Evolutionary conservation across 768 basidiomycete species (phyloP).

Genomic region (Lyophyllum shimeji): DNA sequence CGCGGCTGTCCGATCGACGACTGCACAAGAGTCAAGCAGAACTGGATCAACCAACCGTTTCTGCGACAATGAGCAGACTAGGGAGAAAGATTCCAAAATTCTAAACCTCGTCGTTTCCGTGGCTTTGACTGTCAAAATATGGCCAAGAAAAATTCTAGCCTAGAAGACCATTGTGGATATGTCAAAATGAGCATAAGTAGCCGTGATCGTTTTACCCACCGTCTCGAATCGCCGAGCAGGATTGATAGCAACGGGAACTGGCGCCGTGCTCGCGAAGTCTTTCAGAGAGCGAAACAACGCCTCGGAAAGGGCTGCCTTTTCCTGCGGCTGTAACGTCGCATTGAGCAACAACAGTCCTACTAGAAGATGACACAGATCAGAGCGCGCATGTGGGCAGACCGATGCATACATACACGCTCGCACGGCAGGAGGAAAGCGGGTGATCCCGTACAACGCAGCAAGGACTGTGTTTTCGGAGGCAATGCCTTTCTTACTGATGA

Average conservation of each 20-base stretch:
- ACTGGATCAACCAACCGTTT: conserved; percentile 24
- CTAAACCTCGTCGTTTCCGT: conserved; percentile 1
- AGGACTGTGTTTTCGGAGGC: conserved; percentile 19
- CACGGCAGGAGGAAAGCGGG: conserved; percentile 27
- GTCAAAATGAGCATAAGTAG: background rate
- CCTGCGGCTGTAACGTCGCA: conserved; percentile 17
- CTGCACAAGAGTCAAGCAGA: conserved; percentile 1
- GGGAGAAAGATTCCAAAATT: conserved; percentile 19
- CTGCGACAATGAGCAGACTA: conserved; percentile 21
- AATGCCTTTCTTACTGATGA: conserved; percentile 16
- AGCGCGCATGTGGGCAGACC: background rate
- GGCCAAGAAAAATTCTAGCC: conserved; percentile 6
- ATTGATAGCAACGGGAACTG: conserved; percentile 14
- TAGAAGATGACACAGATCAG: conserved; percentile 5
- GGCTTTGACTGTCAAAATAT: conserved; percentile 4
- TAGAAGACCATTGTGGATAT: background rate
- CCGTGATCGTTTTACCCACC: background rate
- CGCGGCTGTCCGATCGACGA: conserved; percentile 21
- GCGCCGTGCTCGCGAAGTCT: conserved; percentile 20
- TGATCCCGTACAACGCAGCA: conserved; percentile 19
- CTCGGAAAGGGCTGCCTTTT: conserved; percentile 24
- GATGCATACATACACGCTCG: conserved; percentile 20
- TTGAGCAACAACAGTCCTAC: conserved; percentile 24
- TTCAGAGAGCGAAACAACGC: conserved; percentile 20
- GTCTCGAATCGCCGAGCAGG: conserved; percentile 9